Conservation (phyloP, 257 asterid genomes). For the Voacanga thouarsii region DNA sequence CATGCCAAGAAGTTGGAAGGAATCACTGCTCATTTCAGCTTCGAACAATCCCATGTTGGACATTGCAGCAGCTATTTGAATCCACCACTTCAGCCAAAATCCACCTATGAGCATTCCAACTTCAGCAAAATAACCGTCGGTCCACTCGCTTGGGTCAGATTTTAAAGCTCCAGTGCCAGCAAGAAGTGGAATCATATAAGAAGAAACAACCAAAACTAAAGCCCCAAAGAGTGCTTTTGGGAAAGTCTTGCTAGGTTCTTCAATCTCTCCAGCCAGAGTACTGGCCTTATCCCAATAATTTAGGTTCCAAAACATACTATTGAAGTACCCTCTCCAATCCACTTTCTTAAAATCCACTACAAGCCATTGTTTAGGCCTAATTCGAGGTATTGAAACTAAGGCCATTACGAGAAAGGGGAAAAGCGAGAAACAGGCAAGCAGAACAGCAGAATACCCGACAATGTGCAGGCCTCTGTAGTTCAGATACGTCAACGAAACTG, state of each 20-base stretch:
- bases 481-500: slow-evolving; percentile 54
- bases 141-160: slow-evolving; percentile 67
- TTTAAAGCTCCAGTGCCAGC: slow-evolving; percentile 79
- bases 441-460: slow-evolving; percentile 71
- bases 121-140: slow-evolving; percentile 84
- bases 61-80: slow-evolving; percentile 84
- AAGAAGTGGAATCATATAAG: slow-evolving; percentile 68
- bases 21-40: slow-evolving; percentile 93
- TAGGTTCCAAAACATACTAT: slow-evolving; percentile 79
- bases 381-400: slow-evolving; percentile 54
- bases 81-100: slow-evolving; percentile 92
- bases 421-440: slow-evolving; percentile 74
- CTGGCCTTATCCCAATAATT: slow-evolving; percentile 93
- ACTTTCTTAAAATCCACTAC: slow-evolving; percentile 52
- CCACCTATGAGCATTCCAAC: slow-evolving; percentile 85
- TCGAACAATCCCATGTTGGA: slow-evolving; percentile 88
- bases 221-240: slow-evolving; percentile 74
- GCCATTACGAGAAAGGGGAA: slow-evolving; percentile 62
- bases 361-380: slow-evolving; percentile 60
- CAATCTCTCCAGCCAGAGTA: slow-evolving; percentile 80
- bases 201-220: slow-evolving; percentile 56
- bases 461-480: slow-evolving; percentile 77
- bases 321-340: slow-evolving; percentile 70
- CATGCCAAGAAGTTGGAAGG: slow-evolving; percentile 90
- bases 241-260: slow-evolving; percentile 64